phyloP scores from a whole-genome alignment of 495 filamentous ascomycete species.

The Penicillium dipodomyicola region DNA sequence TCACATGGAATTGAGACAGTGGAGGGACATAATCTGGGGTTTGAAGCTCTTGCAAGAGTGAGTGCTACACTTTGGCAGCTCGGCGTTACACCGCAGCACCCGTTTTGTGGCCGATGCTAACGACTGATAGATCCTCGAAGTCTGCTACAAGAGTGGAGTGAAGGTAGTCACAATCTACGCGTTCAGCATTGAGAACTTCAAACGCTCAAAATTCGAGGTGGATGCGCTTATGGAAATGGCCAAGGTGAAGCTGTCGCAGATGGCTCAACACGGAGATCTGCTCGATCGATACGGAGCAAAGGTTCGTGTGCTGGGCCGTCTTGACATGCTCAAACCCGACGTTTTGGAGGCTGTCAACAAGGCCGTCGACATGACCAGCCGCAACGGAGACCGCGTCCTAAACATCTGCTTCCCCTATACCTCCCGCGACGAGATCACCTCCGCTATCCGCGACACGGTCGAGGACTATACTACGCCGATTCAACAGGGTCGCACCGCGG shows the following conservation, averaged over 20 bases:
- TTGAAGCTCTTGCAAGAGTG: conserved; percentile 87
- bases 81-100: conserved; percentile 6
- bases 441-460: conserved; percentile 84
- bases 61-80: conserved; percentile 19
- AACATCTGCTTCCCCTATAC: conserved; percentile 99
- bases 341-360: conserved; percentile 83
- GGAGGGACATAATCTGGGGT: conserved; percentile 94
- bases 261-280: conserved; percentile 89
- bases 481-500: conserved; percentile 30
- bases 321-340: conserved; percentile 76
- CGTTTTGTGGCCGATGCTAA: conserved; percentile 2
- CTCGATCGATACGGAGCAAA: conserved; percentile 89
- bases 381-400: conserved; percentile 78
- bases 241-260: conserved; percentile 85
- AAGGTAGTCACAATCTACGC: conserved; percentile 96
- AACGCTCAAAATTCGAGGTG: conserved; percentile 95
- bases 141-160: conserved; percentile 94
- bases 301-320: conserved; percentile 78
- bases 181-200: conserved; percentile 99
- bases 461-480: conserved; percentile 72
- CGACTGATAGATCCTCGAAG: conserved; percentile 73
- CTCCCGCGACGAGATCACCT: conserved; percentile 90
- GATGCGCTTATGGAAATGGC: conserved; percentile 98
- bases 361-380: conserved; percentile 75
- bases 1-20: conserved; percentile 91